Base-by-base conservation (phyloP, 495 filamentous ascomycete genomes). In the Aspergillus bridgeri region DNA sequence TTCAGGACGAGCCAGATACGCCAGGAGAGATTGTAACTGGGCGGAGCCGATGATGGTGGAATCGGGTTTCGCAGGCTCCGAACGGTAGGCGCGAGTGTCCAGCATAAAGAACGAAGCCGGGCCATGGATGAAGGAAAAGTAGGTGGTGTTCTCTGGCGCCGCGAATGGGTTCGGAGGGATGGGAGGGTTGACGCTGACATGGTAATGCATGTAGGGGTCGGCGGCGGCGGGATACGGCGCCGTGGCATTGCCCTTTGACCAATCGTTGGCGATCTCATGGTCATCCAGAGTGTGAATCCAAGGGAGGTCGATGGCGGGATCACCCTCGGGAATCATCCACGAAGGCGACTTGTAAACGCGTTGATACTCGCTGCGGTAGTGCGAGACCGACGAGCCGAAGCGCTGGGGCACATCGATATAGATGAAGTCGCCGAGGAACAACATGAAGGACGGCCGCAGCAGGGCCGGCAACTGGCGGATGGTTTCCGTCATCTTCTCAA, bases 371-470 rank as follows among this genome's bases (percentile, higher is more conserved):
- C 88, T 81, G 33, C 94, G 86, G 72, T 97, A 97, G 65, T 87
- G 84, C 47, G 89, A 84, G 9, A 81, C 75, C 4, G 82, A 78
- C 19, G 78, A 84, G 13, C 90, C 92, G 61, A 91, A 88, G 38
- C 87, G 85, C 25, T 82, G 78, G 0, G 94, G 94, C 0, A 97
- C 91, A 57, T 98, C 94, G 59, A 95, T 86, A 68, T 98, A 98
- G 68, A 98, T 96, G 69, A 97, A 98, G 67, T 98, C 94, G n/a
- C 93, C 94, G 0, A 98, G 84, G 78, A 98, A 98, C 22, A 98
- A 81, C 92, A 98, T 97, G 62, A 98, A 98, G 0, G 90, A 81
- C 15, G 77, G 76, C 18, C 69, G 71, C 22, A 83, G 75, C 5
- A 93, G 73, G 5, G 72, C 66, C 2, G 87, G 85, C 5, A 94